Conservation (phyloP, 1,284 basidiomycete species). For the Ustilago nuda region DNA sequence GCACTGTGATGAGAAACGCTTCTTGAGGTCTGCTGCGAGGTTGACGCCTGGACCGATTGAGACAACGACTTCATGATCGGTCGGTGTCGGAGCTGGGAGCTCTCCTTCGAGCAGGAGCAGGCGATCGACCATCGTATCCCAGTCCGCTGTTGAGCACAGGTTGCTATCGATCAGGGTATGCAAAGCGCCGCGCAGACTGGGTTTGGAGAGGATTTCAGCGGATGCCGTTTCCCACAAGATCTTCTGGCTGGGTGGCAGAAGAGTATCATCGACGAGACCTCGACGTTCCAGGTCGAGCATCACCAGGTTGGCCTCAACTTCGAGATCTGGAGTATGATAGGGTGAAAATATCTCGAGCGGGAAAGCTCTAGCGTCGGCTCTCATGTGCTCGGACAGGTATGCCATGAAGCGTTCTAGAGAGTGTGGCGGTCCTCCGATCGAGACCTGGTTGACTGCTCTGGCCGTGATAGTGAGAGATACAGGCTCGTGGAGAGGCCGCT, state of each 20-base stretch:
- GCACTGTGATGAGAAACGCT: constrained; percentile 5
- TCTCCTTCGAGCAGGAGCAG: constrained; percentile 16
- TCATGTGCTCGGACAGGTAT: constrained; percentile 9
- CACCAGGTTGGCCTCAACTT: constrained; percentile 11
- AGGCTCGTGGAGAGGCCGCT: constrained; percentile 16
- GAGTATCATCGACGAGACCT: constrained; percentile 12
- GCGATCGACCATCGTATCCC: constrained; percentile 33
- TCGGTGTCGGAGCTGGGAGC: neutral
- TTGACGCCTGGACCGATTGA: constrained; percentile 32
- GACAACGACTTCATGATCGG: constrained; percentile 5
- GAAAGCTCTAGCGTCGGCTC: constrained; percentile 6
- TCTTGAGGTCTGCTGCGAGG: constrained; percentile 27
- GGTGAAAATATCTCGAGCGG: constrained; percentile 42
- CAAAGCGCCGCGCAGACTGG: constrained; percentile 1
- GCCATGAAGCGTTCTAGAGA: constrained; percentile 23
- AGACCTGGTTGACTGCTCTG: constrained; percentile 20
- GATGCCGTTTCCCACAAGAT: constrained; percentile 31
- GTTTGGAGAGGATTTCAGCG: constrained; percentile 15
- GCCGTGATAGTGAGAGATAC: constrained; percentile 31
- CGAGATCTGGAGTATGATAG: constrained; percentile 30
- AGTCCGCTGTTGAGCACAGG: constrained; percentile 29
- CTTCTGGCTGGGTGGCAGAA: constrained; percentile 16
- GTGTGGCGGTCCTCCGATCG: constrained; percentile 32
- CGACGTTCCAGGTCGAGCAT: constrained; percentile 35
- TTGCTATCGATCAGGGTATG: constrained; percentile 29